phyloP scores from a whole-genome alignment of 306 rosid species.

The Abrus precatorius region DNA sequence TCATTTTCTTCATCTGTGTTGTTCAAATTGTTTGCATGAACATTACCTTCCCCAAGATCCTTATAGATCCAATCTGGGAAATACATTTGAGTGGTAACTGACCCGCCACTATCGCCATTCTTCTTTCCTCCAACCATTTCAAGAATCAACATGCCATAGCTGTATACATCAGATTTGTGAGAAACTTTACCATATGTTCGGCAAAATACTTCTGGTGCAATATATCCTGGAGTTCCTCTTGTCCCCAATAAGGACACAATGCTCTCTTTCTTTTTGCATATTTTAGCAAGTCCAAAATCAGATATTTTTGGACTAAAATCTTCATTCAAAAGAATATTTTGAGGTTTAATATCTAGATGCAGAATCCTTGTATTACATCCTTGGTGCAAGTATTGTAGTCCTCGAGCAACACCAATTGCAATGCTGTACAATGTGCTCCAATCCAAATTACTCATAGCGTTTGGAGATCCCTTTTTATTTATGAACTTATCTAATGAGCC shows the following conservation, averaged over 20 bases:
- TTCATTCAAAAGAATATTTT: conserved; percentile 45
- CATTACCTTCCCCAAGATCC: conserved; percentile 31
- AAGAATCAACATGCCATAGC: conserved; percentile 57
- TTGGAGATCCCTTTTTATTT: neutral
- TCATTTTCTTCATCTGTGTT: conserved; percentile 43
- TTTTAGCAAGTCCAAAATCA: conserved; percentile 57
- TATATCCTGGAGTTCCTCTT: conserved; percentile 56
- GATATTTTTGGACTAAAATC: conserved; percentile 51
- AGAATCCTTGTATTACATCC: conserved; percentile 54
- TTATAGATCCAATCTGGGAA: conserved; percentile 46
- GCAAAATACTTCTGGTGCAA: conserved; percentile 51
- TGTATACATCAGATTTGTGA: conserved; percentile 53
- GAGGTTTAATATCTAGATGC: conserved; percentile 57
- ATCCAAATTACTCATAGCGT: conserved; percentile 29
- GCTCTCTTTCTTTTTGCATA: conserved; percentile 51
- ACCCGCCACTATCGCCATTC: conserved; percentile 5
- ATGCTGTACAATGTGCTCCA: conserved; percentile 39
- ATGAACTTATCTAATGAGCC: conserved; percentile 59
- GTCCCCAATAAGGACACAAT: conserved; percentile 37
- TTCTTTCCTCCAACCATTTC: conserved; percentile 56
- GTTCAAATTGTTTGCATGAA: neutral
- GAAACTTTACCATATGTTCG: conserved; percentile 46
- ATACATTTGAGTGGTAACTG: conserved; percentile 40
- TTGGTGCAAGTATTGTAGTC: conserved; percentile 58
- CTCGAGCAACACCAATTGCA: conserved; percentile 54